A percentile compares a stretch with the other conserved stretches of the same genome.
Conservation (phyloP, 805 yeast genomes). For the Zygosaccharomyces bisporus region DNA sequence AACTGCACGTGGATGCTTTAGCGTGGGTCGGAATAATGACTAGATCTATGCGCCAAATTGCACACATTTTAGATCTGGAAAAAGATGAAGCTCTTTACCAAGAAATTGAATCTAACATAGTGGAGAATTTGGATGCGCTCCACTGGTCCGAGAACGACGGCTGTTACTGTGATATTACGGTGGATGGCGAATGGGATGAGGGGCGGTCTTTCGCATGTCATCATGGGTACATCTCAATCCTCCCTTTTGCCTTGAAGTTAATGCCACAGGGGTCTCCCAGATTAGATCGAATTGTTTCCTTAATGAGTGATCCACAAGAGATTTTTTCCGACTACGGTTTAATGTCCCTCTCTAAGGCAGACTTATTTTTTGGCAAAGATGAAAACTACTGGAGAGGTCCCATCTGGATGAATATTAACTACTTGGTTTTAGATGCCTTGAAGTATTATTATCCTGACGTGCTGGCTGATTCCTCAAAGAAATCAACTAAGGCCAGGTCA, state of each 20-base stretch:
- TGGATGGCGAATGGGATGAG: constrained; percentile 63
- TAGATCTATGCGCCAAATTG: constrained; percentile 69
- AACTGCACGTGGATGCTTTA: constrained; percentile 81
- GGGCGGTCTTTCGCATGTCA: constrained; percentile 64
- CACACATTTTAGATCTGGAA: constrained; percentile 52
- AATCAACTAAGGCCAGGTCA: constrained; percentile 37
- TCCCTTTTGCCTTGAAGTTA: constrained; percentile 78
- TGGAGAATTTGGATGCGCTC: constrained; percentile 60
- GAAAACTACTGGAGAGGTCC: constrained; percentile 97
- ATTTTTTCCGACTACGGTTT: constrained; percentile 79
- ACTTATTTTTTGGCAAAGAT: constrained; percentile 61
- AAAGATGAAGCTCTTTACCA: constrained; percentile 58
- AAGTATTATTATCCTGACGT: constrained; percentile 45
- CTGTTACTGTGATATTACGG: constrained; percentile 78
- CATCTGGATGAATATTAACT: constrained; percentile 89
- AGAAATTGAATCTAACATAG: constrained; percentile 51
- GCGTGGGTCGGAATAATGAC: constrained; percentile 96
- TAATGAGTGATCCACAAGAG: constrained; percentile 64
- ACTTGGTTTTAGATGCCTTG: constrained; percentile 69
- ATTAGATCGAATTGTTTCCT: constrained; percentile 49
- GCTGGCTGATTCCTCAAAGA: constrained; percentile 23
- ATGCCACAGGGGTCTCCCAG: constrained; percentile 48
- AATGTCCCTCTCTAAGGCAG: constrained; percentile 70
- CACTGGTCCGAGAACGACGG: constrained; percentile 74
- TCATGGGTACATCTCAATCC: constrained; percentile 79